These are phyloP conservation scores for Astrothelium subdiscretum DNA, from an alignment of 495 filamentous ascomycete species.

Conservation along the genomic window DNA sequence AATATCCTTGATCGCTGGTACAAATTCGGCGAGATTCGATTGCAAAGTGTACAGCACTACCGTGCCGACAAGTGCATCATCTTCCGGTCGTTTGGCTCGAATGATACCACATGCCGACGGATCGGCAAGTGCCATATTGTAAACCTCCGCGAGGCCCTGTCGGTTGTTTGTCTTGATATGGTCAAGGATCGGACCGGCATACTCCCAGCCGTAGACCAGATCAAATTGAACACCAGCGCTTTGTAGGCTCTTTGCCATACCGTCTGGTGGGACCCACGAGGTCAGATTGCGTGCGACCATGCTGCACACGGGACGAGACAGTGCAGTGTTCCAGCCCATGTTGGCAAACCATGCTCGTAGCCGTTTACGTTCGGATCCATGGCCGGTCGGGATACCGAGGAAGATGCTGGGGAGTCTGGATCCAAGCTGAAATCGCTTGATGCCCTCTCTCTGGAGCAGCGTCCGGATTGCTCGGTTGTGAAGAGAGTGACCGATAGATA, in stretches of 20 bases:
- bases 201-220: slow-evolving; percentile 68
- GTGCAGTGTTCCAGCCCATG: slow-evolving; percentile 54
- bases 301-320: slow-evolving; percentile 52
- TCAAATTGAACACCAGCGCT: slow-evolving; percentile 60
- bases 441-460: slow-evolving; percentile 52
- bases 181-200: slow-evolving; percentile 60
- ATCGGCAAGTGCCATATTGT: slow-evolving; percentile 64
- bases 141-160: slow-evolving; percentile 76
- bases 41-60: slow-evolving; percentile 67
- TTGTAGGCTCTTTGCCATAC: slow-evolving; percentile 57
- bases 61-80: slow-evolving; percentile 63
- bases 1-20: slow-evolving; percentile 52
- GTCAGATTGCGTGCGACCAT: slow-evolving; percentile 53
- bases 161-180: slow-evolving; percentile 63
- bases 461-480: slow-evolving; percentile 69
- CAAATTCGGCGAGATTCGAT: slow-evolving; percentile 53
- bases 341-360: slow-evolving; percentile 55
- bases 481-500: slow-evolving; percentile 76
- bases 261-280: slow-evolving; percentile 65
- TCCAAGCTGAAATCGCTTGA: slow-evolving; percentile 69
- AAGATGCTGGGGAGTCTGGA: slow-evolving; percentile 67
- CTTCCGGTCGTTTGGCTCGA: slow-evolving; percentile 58
- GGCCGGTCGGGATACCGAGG: slow-evolving; percentile 56
- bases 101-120: slow-evolving; percentile 67
- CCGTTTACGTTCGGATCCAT: slow-evolving; percentile 36